phyloP scores from a whole-genome alignment of 176 grass and related monocot species.

The Olyra latifolia region DNA sequence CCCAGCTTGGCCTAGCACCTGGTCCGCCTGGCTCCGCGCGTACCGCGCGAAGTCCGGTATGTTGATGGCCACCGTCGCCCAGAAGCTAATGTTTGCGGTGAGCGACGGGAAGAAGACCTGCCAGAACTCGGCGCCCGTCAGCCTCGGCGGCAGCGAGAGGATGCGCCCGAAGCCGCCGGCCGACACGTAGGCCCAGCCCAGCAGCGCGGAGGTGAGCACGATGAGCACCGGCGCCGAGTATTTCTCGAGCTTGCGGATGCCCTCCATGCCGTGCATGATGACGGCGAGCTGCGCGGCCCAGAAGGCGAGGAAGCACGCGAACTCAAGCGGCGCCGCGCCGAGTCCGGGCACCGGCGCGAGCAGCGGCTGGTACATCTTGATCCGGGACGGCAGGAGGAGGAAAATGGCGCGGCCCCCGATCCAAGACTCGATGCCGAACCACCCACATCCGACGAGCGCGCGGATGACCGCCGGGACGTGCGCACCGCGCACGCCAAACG shows the following conservation, averaged over 20 bases:
- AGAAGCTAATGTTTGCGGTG: conserved; percentile 93
- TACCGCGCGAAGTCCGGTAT: conserved; percentile 90
- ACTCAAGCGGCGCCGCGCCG: conserved; percentile 67
- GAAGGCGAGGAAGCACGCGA: conserved; percentile 81
- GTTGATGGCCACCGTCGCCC: conserved; percentile 89
- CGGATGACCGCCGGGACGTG: conserved; percentile 83
- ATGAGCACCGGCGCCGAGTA: conserved; percentile 66
- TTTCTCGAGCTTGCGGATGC: conserved; percentile 85
- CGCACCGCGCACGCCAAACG: conserved; percentile 71
- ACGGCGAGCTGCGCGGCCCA: conserved; percentile 73
- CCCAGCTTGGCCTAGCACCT: conserved; percentile 80
- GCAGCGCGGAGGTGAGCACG: conserved; percentile 71
- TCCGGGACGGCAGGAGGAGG: conserved; percentile 52
- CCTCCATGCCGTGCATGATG: conserved; percentile 76
- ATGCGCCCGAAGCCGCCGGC: conserved; percentile 82
- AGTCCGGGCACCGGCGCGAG: conserved; percentile 54
- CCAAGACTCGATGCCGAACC: conserved; percentile 95
- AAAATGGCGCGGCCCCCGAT: conserved; percentile 78
- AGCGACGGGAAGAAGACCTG: conserved; percentile 83
- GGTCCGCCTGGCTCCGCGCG: conserved; percentile 77
- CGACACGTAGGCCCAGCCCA: conserved; percentile 68
- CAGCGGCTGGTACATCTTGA: conserved; percentile 50
- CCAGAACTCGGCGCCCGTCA: conserved; percentile 66
- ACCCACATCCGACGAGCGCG: conserved; percentile 80
- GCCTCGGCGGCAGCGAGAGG: conserved; percentile 63